Evolutionary conservation across 768 basidiomycete species (phyloP), one percentile per base, ranked within the genome.

Genomic region (Boletellus ananas): DNA sequence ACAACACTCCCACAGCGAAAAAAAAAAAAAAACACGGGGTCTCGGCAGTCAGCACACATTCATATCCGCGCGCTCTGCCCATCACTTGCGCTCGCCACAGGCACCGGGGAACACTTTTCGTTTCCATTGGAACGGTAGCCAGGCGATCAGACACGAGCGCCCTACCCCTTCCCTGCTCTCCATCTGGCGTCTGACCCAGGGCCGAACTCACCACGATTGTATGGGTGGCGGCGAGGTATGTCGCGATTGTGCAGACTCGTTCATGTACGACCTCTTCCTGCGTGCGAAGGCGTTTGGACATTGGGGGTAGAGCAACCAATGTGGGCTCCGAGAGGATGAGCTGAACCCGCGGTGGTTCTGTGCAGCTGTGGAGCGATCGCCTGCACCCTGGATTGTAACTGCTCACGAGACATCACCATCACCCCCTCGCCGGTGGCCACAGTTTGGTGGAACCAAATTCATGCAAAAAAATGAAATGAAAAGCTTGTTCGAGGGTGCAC

Each of bases 41-140:
- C 42, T 33, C 29, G 42, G 33, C 13, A 21, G 33, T 44, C 33
- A 4, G 33, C 51, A 39, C 55, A 49, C 42, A 35, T 55, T 67
- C 67, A 69, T 69, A 54, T 67, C 66, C 66, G 68, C 63, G 52
- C 57, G 52, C 55, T 46, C 50, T 56, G 58, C 13, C 47, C 61
- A 55, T 59, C 66, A 63, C 51, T 58, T 52, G 51, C 33, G 43
- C 42, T 56, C 43, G 59, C 65, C 65, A 56, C 60, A 57, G 67
- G 62, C 57, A 68, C 66, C 55, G 61, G 60, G 61, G 54, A 52
- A 59, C 41, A 23, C 59, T 57, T 50, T 20, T 44, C 47, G 55
- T 64, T 54, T 55, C 63, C 52, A 64, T 59, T 55, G 59, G 57
- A 43, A 61, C 48, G 52, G 44, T 49, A 52, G 55, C 53, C 50